Conservation (phyloP, 371 early-diverging fungal species). For the Actinomortierella ambigua region DNA sequence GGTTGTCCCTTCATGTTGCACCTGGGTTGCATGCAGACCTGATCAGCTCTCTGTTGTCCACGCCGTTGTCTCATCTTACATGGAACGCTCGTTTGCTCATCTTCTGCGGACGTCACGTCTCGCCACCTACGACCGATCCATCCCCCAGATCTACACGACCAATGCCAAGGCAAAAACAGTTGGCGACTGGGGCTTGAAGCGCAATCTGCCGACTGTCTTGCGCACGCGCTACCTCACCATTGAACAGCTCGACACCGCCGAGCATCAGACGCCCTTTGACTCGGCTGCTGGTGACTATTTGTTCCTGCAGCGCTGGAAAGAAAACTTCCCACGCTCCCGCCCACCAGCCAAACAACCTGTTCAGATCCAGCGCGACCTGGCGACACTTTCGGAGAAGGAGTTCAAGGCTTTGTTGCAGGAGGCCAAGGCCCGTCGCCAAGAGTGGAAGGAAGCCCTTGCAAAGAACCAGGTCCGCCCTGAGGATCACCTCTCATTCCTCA, state of each 20-base stretch:
- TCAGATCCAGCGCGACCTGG: conserved; percentile 40
- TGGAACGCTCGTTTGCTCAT: conserved; percentile 77
- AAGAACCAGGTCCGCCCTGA: conserved; percentile 44
- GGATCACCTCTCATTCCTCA: conserved; percentile 51
- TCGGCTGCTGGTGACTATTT: conserved; percentile 59
- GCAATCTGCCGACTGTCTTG: conserved; percentile 69
- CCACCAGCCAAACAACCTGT: conserved; percentile 52
- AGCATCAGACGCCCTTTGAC: conserved; percentile 76
- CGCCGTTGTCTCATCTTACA: no score
- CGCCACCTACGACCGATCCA: conserved; percentile 68
- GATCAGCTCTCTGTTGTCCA: no score
- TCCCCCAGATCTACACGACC: conserved; percentile 78
- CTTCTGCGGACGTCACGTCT: conserved; percentile 74
- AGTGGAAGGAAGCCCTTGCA: conserved; percentile 57
- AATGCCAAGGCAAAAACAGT: conserved; percentile 50
- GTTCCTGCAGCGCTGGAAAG: conserved; percentile 68
- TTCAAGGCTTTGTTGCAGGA: conserved; percentile 64
- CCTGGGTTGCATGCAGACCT: no score
- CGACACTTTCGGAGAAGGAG: conserved; percentile 60
- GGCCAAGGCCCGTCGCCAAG: conserved; percentile 51
- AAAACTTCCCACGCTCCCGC: conserved; percentile 70
- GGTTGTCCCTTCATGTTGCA: no score
- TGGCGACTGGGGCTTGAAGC: conserved; percentile 86
- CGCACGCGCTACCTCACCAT: conserved; percentile 65
- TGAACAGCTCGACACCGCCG: conserved; percentile 69